Base-by-base conservation (phyloP, 2,329 filamentous ascomycete genomes). In the Magnaporthiopsis incrustans region DNA sequence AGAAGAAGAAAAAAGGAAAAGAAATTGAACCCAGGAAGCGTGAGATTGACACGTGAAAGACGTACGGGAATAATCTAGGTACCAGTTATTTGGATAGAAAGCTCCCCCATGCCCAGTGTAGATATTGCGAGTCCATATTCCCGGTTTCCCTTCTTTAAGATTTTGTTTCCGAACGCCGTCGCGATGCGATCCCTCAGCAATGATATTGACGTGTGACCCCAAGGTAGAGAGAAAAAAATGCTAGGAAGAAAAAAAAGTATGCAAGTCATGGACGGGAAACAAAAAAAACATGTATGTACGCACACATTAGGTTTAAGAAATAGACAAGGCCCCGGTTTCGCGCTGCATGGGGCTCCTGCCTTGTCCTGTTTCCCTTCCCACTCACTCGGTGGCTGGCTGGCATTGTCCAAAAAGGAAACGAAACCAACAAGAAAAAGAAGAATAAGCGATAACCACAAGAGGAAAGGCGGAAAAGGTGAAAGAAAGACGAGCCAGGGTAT, bases 131-230 rank as follows among this genome's bases (percentile, higher is more conserved):
- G 44, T n/a, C 8, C 44, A 22, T 53, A n/a, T 22, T 18, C 22
- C 44, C 18, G 44, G 14, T n/a, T 50, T 15, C 22, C 6, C 44
- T n/a, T n/a, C 18, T 53, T 53, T n/a, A n/a, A 53, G 6, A 53
- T 53, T 53, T 53, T 53, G 14, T 30, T 58, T 60, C 58, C 58
- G 38, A 60, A 60, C 58, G 30, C 58, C 58, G 22, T 8, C 32
- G 58, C 58, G 35, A 60, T 60, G 58, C 58, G 12, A 60, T n/a
- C 30, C 18, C 22, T n/a, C 18, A 53, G 44, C 18, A 53, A 53
- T 53, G 44, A 53, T 53, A 22, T 53, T n/a, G 44, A 53, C 3
- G n/a, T 53, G 22, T n/a, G n/a, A 18, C 44, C n/a, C 44, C 44
- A 22, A n/a, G n/a, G 44, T 53, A n/a, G 44, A 22, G 27, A 30